phyloP scores from a whole-genome alignment of 1,284 basidiomycete species.

The Violaceomyces palustris region DNA sequence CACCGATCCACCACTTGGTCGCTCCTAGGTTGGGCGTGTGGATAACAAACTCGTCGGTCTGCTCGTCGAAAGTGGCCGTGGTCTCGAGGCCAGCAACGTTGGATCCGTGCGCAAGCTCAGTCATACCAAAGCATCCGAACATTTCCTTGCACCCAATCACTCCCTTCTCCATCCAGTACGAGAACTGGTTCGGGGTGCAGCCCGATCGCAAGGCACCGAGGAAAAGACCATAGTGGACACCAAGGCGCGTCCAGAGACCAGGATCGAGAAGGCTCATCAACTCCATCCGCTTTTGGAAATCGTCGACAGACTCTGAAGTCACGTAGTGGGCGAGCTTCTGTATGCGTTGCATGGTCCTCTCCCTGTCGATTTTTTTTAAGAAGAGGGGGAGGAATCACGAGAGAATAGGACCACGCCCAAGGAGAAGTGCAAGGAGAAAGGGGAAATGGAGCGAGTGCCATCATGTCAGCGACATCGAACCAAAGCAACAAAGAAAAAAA shows the following conservation, averaged over 20 bases:
- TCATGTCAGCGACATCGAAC: too few relatives aligned
- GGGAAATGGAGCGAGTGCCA: too few relatives aligned
- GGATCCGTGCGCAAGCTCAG: slow-evolving; percentile 57
- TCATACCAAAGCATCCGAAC: slow-evolving; percentile 62
- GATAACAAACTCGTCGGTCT: slow-evolving; percentile 60
- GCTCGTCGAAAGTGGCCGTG: slow-evolving; percentile 59
- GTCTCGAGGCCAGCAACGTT: slow-evolving; percentile 62
- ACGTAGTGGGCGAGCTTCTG: slow-evolving; percentile 47
- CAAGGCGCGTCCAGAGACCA: slow-evolving; percentile 60
- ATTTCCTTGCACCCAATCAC: slow-evolving; percentile 59
- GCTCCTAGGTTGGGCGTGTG: slow-evolving; percentile 56
- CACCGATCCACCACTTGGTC: slow-evolving; percentile 57
- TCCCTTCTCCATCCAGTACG: slow-evolving; percentile 60
- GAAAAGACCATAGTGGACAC: slow-evolving; percentile 60
- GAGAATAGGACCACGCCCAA: too few relatives aligned
- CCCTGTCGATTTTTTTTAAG: too few relatives aligned
- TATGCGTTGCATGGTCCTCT: slow-evolving; percentile 43
- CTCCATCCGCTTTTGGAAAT: slow-evolving; percentile 59
- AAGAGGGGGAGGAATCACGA: too few relatives aligned
- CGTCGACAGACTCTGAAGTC: slow-evolving; percentile 44
- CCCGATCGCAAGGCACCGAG: slow-evolving; percentile 52
- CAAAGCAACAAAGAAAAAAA: too few relatives aligned
- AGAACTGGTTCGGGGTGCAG: slow-evolving; percentile 53
- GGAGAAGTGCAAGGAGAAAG: too few relatives aligned
- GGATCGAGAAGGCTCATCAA: slow-evolving; percentile 57